Evolutionary conservation across 768 basidiomycete genomes (phyloP), one percentile per base, ranked within the genome.

Genomic region (Termitomyces sp.): DNA sequence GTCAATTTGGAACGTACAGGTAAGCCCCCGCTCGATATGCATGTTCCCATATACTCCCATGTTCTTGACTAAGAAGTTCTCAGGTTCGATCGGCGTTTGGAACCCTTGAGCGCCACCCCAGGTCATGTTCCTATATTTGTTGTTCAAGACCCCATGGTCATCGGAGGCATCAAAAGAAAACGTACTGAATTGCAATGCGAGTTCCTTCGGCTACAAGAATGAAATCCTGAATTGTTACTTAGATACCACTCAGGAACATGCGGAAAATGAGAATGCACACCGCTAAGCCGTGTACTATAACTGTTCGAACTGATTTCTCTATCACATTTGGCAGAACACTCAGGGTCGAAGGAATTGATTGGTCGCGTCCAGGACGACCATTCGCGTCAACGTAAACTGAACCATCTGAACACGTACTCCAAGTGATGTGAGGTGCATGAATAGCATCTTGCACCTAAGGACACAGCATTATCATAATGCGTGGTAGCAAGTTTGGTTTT

Each of bases 271-370:
- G n/a, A 16, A 40, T 73, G 59, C 72, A 69, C 76, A 75, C 87
- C 72, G 59, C 83, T 53, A 88, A 74, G 3, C 86, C 86, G 53
- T 89, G 85, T 5, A 83, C 82, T 40, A 89, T 83, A 29, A 89
- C 80, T 0, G 75, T 78, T 50, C 85, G 72, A 45, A 78, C 74
- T 44, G 75, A 86, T 69, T 86, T 86, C 64, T 88, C 86, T 56
- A 88, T 88, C 53, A 86, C 85, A 56, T 76, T 85, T 1, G 86
- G 84, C 1, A 88, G 73, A 3, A 88, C 82, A 11, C 80, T 83
- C 48, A 88, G 71, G 0, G 78, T 79, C 2, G 86, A 80, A 0
- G 85, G 78, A 18, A 83, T 76, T 16, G 82, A 84, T 38, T 69
- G 67, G 60, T 88, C 86, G n/a, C 63, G 63, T 15, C 76, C 74